Base-by-base conservation (phyloP, 2,329 filamentous ascomycete genomes). In the Gaeumannomyces tritici region DNA sequence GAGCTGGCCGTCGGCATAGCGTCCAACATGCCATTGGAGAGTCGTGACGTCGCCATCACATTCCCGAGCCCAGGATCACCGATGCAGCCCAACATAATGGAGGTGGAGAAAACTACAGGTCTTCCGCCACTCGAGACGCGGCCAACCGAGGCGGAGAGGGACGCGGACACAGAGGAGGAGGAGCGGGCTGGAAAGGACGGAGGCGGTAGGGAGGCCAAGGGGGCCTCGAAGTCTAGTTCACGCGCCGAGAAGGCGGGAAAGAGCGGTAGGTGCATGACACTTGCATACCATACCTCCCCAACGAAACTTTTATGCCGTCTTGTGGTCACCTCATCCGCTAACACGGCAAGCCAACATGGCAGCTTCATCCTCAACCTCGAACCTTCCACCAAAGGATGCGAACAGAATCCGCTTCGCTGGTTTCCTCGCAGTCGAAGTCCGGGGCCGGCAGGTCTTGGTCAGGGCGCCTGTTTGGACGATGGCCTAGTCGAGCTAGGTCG, bases 1-100 rank as follows among this genome's bases (percentile, higher is more conserved):
- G 93, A 97, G 75, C 82, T 98, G 60, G 91, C 93, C 0, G 84
- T 98, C 33, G 89, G 88, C 64, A 92, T 99, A 66, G 86, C 90
- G 0, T 84, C 88, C 63, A 96, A 97, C 72, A 77, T 98, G 57
- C 93, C 95, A 0, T 77, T 96, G 54, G 95, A 99, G 75, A 95
- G 91, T 68, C 86, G 95, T 66, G 95, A 98, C 70, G 90, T 99
- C 21, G 87, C 86, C 56, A 89, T 99, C 64, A 86, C 89, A 65
- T 97, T 96, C 72, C 92, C 93, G 61, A 77, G 88, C 63, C 93
- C 95, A 0, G 90, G 90, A 56, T 84, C 89, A 57, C 73, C 80
- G 55, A 80, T 98, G 63, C 81, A 88, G 64, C 78, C 85, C 2
- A 83, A 88, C 5, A 81, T 90, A 65, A 97, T 98, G 93, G 96